Evolutionary conservation across 768 basidiomycete species (phyloP), one percentile per base, ranked within the genome.

Genomic region (Guyanaporus albipodus): DNA sequence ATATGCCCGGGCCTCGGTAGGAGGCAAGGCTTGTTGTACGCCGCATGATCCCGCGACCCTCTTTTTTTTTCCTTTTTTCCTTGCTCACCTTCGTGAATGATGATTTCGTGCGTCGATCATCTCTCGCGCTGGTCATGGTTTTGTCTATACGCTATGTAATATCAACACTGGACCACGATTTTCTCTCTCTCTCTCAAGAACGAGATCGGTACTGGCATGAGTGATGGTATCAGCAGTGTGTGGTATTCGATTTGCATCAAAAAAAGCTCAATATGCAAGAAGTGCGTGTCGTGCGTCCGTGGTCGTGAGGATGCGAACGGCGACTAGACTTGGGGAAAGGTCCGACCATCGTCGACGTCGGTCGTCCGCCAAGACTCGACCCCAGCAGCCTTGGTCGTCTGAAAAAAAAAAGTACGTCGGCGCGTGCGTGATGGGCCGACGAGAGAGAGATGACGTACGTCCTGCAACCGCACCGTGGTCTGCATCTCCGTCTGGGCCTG

Each of bases 141-240:
- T 52, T 60, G 55, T 48, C 11, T 50, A 60, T 58, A 53, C 26
- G 29, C 38, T 6, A 38, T 63, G 61, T 62, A 62, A 60, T 63
- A 58, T 58, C 47, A n/a, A 52, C 36, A 39, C 37, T 49, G 42
- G 42, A 57, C 40, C 17, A 46, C 32, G 23, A 29, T 24, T 15
- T 35, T 57, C 27, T 22, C n/a, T n/a, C n/a, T n/a, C n/a, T n/a
- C n/a, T n/a, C n/a, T n/a, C n/a, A n/a, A n/a, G n/a, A n/a, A n/a
- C n/a, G n/a, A n/a, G n/a, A n/a, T n/a, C n/a, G n/a, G n/a, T n/a
- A n/a, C n/a, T n/a, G n/a, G n/a, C n/a, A n/a, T n/a, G n/a, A n/a
- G n/a, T n/a, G n/a, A n/a, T 11, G 14, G 40, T 54, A 42, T 27
- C 24, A 41, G 22, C 2, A 15, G 21, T 14, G 28, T 40, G 28